Evolutionary conservation across 176 grass and related monocot species (phyloP), one percentile per base, ranked within the genome.

Genomic region (Echinochloa phyllopogon): DNA sequence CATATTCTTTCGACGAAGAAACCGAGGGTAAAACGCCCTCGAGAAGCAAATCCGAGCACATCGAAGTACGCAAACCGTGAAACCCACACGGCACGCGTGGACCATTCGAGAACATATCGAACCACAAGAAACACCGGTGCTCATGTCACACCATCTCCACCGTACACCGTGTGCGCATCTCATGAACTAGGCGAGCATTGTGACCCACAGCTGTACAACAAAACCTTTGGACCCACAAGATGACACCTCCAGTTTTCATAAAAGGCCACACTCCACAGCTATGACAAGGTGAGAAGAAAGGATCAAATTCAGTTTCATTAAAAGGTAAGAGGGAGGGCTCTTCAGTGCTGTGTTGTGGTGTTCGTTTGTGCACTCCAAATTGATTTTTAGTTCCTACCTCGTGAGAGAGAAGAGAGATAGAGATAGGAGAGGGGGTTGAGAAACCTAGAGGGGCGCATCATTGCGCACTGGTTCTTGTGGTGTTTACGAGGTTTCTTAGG

Each of bases 321-420:
- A 83, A 83, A 56, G 48, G 63, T 2, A 6, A 6, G 29, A 88
- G n/a, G 38, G 10, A 48, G 12, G 50, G 20, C 40, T 38, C 57
- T 59, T 59, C 4, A 40, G 7, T 21, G 23, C 21, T 9, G 45
- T 45, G 40, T 3, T 58, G 18, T 65, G 2, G 8, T 69, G 5
- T 78, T 58, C n/a, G 6, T 10, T 58, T 42, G 53, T 5, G 20
- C 5, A 21, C 18, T 76, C 38, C 56, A 6, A 77, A 60, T 59
- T 59, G 38, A 40, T 68, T 79, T 79, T 41, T 52, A 60, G 42
- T 69, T 74, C 42, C 56, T 59, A 59, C 56, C 56, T 24, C 56
- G 56, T 23, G 56, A 24, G n/a, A 4, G 56, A 23, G 55, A 58
- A 33, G 42, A 21, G 0, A 3, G 40, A 52, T 23, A 18, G 29